Evolutionary conservation across 1,284 basidiomycete genomes (phyloP).

Genomic region (Heterobasidion parviporum): DNA sequence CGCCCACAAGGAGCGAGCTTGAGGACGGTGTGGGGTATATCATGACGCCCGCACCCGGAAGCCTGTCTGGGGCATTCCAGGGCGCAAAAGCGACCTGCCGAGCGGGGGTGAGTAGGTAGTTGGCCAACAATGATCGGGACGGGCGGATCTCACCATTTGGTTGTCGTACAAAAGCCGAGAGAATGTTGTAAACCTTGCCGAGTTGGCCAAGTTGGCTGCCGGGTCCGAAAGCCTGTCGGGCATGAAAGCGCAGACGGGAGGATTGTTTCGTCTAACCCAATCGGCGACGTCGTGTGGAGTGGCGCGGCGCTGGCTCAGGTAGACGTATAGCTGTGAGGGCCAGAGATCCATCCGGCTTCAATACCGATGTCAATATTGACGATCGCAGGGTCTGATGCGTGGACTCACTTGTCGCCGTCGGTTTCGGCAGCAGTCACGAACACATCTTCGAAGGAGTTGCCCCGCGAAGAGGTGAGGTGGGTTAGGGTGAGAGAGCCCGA

Average conservation of each 20-base stretch:
- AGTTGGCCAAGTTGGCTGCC: constrained; percentile 38
- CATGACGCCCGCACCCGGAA: constrained; percentile 45
- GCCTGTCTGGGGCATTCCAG: constrained; percentile 36
- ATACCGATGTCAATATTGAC: constrained; percentile 6
- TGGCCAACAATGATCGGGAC: constrained; percentile 3
- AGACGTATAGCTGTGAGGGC: constrained; percentile 43
- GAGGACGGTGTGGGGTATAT: constrained; percentile 51
- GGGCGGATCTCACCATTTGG: constrained; percentile 34
- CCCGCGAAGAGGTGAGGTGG: constrained; percentile 23
- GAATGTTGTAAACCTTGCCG: constrained; percentile 44
- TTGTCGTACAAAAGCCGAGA: constrained; percentile 42
- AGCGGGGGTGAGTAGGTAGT: not conserved
- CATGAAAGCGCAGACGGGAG: constrained; percentile 54
- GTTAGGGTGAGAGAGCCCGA: constrained; percentile 43
- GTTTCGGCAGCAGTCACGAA: constrained; percentile 56
- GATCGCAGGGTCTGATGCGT: not conserved
- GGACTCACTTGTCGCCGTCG: constrained; percentile 54
- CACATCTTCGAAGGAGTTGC: constrained; percentile 34
- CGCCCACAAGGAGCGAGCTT: constrained; percentile 48
- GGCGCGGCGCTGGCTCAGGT: constrained; percentile 32
- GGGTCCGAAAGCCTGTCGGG: constrained; percentile 46
- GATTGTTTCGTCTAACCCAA: constrained; percentile 37
- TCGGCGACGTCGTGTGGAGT: constrained; percentile 35
- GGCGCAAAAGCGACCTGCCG: constrained; percentile 46
- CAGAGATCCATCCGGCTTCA: constrained; percentile 31